Base-by-base conservation (phyloP, 2,329 filamentous ascomycete genomes). In the Aureobasidium sp. region DNA sequence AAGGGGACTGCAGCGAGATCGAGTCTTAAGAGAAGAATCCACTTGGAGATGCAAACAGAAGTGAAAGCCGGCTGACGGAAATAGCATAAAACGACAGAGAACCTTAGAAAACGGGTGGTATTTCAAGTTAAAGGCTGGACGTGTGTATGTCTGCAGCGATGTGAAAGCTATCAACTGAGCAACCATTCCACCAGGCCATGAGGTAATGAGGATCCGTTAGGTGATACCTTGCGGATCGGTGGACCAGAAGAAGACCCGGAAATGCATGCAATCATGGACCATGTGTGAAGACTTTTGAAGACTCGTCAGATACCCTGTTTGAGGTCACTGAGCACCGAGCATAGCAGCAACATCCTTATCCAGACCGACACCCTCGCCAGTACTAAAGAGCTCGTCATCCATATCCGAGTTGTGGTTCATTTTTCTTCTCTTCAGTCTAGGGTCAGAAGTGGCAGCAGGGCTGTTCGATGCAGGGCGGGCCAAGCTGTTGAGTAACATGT, bases 391-490 rank as follows among this genome's bases (percentile, higher is more conserved):
- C 39, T 72, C 71, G 29, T 69, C 69, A 29, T 72, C 71, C 20
- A 67, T 65, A 24, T 69, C 67, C 17, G 65, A 61, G 44, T 66
- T 66, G 60, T 74, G 72, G 44, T 67, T 71, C 65, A 71, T 67
- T 65, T 74, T 74, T 62, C 72, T 66, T 3, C 72, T 68, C 67
- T 74, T 74, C 47, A 74, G 65, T 24, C 72, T 64, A 13, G 72
- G 72, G 59, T 74, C 72, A 43, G 51, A 32, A 32, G 59, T 59
- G 6, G 50, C 51, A 17, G 41, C 41, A 15, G 60, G 52, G 32
- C 60, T 65, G 47, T 65, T 63, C 15, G 69, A 70, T 41, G 64
- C 65, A 53, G 68, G 67, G 20, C 65, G 63, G 13, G 64, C 64
- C 2, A 73, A 61, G 46, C 63, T 71, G 41, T 65, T 66, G 17